Base-by-base conservation (phyloP, 1,284 basidiomycete genomes). In the Cryptococcus maquisensis region DNA sequence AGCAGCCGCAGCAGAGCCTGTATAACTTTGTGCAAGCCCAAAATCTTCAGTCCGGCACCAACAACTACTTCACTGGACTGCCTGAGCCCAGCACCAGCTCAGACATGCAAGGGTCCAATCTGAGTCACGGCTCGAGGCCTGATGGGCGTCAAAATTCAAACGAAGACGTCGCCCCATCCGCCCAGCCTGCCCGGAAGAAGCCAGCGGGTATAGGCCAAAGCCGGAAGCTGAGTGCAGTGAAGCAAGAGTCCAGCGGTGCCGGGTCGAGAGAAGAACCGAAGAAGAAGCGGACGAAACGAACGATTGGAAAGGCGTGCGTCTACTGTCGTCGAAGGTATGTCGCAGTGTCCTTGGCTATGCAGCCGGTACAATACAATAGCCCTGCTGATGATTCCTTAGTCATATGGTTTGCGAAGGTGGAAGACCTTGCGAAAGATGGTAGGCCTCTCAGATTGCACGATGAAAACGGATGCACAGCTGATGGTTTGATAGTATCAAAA, bases 381-480 rank as follows among this genome's bases (percentile, higher is more conserved):
- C 23, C 43, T 21, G 39, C 47, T 63, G 46, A 55, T 47, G 16
- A 8, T 26, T 37, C 21, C 45, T 32, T 49, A 77, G 75, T 56
- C 77, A 77, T 67, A 79, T 93, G 90, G 91, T 89, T 9, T 93
- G 90, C 77, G 89, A 93, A 70, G 89, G 91, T 41, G 73, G 76
- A 32, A 79, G 90, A 45, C 91, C 90, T 4, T 93, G 90, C 74
- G 87, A 91, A 66, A 83, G 90, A 64, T 93, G 90, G 90, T 92
- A 71, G 75, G 87, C 80, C 35, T 15, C 7, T 37, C 10, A 43
- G 16, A 39, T 42, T 12, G 42, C 13, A 6, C 18, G 44, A 46
- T 23, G n/a, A 38, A 26, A 20, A 20, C 24, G n/a, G 39, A n/a
- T 28, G 26, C 13, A 26, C 20, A 32, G 18, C 43, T 23, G 16